Evolutionary conservation across 163 green algal genomes (phyloP), one percentile per base, ranked within the genome.

Genomic region (Volvox carteri): DNA sequence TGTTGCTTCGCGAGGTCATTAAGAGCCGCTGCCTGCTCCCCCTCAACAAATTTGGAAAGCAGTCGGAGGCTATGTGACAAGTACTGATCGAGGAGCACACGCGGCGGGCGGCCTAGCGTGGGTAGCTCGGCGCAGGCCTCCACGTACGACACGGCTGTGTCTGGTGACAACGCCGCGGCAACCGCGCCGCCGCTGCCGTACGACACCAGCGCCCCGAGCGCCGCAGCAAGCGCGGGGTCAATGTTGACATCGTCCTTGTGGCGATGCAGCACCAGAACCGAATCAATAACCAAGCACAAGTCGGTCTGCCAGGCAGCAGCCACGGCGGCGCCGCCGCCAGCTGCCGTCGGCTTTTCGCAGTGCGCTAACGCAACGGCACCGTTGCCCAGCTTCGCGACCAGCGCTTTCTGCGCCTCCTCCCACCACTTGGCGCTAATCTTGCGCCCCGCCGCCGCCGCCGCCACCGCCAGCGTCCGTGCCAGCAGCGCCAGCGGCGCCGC

Each of bases 351-450:
- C n/a, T n/a, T n/a, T n/a, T n/a, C n/a, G n/a, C n/a, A n/a, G n/a
- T n/a, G n/a, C n/a, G n/a, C n/a, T n/a, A n/a, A 28, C 41, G 18
- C 60, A 62, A 3, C 58, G 41, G 9, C 1, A 50, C 25, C 16
- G 80, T 46, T 19, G 60, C 35, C 1, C 28, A 88, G 81, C 46
- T 79, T 42, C 14, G 67, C 46, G 19, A 56, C 33, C 25, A 60
- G n/a, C 35, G 25, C 81, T 8, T 35, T 35, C 83, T 88, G 83
- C 48, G 41, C 68, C 50, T 88, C 83, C 67, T 88, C 68, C 83
- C 83, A 88, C 83, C 83, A 88, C 28, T 60, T 58, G 25, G 25
- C 1, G 48, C 37, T 46, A 6, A 81, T 50, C 83, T 74, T 88
- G 37, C 68, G 48, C 1, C 50, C 68, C 35, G 73, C 83, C 3